A percentile compares a stretch with the other conserved stretches of the same genome.
phyloP scores from a whole-genome alignment of 139 green algal genomes.

The Chlorella sp. region DNA sequence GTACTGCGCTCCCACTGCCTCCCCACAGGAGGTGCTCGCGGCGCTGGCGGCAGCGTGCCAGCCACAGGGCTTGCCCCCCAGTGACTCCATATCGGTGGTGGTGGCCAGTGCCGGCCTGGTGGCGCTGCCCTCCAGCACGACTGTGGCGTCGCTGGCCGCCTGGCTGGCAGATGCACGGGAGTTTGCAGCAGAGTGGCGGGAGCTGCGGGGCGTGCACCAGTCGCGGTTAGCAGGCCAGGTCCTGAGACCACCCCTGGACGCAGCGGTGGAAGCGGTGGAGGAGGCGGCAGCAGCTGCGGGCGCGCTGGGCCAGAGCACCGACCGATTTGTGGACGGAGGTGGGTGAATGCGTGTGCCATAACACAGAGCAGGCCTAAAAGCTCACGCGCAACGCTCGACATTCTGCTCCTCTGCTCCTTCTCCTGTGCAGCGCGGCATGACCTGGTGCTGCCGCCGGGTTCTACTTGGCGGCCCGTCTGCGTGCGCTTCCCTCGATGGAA shows the following conservation, averaged over 20 bases:
- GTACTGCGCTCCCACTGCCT: background rate
- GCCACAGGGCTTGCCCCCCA: no score
- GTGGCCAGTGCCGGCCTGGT: constrained; percentile 53
- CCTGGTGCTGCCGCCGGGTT: constrained; percentile 34
- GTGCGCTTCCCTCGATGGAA: constrained; percentile 32
- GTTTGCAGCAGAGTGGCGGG: constrained; percentile 77
- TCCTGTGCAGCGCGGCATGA: background rate
- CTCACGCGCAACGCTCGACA: no score
- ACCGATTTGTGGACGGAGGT: constrained; percentile 62
- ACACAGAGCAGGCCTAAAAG: no score
- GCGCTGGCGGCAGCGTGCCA: constrained; percentile 4
- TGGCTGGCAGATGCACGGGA: constrained; percentile 50
- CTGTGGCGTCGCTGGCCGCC: constrained; percentile 28
- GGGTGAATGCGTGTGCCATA: no score
- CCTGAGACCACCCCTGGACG: constrained; percentile 40
- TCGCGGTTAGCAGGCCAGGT: constrained; percentile 51
- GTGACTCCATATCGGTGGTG: constrained; percentile 25
- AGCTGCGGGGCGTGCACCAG: constrained; percentile 62
- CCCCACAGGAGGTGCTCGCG: no score
- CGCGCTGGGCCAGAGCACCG: constrained; percentile 60
- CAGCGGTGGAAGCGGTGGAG: constrained; percentile 51
- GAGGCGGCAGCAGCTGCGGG: constrained; percentile 50
- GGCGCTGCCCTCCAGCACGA: constrained; percentile 16
- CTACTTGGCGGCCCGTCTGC: constrained; percentile 31
- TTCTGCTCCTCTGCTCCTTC: no score